Base-by-base conservation (phyloP, 2,329 filamentous ascomycete genomes). In the Nothophaeocryptopus gaeumannii region DNA sequence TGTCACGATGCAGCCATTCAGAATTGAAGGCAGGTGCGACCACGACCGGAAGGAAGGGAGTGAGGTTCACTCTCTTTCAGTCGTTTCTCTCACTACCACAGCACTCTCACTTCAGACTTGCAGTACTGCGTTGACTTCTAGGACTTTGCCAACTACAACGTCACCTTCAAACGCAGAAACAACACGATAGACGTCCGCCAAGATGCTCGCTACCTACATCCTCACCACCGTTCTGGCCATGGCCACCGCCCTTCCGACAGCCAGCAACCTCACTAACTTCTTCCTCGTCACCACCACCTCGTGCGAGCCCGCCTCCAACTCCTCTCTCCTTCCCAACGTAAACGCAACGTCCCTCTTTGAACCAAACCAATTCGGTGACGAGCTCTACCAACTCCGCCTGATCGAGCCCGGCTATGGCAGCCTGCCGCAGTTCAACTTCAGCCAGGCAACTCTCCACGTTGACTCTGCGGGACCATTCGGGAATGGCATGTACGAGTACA, bases 271-370 rank as follows among this genome's bases (percentile, higher is more conserved):
- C 32, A 59, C 58, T 33, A 56, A 65, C 47, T 72, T 73, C 63
- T 63, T 67, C 49, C 68, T 74, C 50, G 68, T 72, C n/a, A 72
- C 71, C 2, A 69, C 70, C 12, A 53, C 64, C 39, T 65, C 67
- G 45, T 47, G 57, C 31, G 44, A 55, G 15, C 35, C 59, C 5
- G 55, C 55, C 7, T 37, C 47, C 14, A 66, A 69, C 51, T 62
- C 67, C 14, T 64, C 64, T 7, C 44, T 58, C 13, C 64, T 73
- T 7, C 58, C 63, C 20, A 57, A 64, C 45, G 70, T 72, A 26
- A 67, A 63, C 30, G 69, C 70, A 5, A 70, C 65, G 8, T 69
- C 68, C 0, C 61, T 72, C 46, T 72, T 70, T 56, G 65, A 69
- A 39, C 68, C 70, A 1, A 63, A 64, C 61, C 58, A 68, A 45